Evolutionary conservation across 1,139 yeast species (phyloP).

Genomic region (Zygosaccharomyces pseudobailii): DNA sequence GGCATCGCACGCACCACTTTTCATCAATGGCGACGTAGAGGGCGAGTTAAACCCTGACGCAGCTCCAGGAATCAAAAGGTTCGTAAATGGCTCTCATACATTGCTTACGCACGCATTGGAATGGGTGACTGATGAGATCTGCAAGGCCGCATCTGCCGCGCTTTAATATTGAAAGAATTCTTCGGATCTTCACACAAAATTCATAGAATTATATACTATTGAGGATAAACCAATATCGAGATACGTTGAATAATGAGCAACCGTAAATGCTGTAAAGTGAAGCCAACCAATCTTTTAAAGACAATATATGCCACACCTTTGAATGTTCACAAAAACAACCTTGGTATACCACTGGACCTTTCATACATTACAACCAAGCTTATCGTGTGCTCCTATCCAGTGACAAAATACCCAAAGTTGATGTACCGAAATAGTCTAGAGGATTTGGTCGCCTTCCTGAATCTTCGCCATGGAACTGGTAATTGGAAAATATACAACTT

Average conservation of each 20-base stretch:
- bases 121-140: conserved; percentile 28
- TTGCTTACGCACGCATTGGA: conserved; percentile 26
- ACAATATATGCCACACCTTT: conserved; percentile 24
- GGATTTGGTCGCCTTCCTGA: conserved; percentile 50
- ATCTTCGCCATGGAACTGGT: conserved; percentile 41
- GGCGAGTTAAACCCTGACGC: conserved; percentile 28
- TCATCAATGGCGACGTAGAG: conserved; percentile 48
- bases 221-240: neutral
- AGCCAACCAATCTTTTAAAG: conserved; percentile 18
- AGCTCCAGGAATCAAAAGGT: conserved; percentile 24
- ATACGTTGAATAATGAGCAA: neutral
- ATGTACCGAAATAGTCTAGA: conserved; percentile 52
- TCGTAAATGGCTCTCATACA: conserved; percentile 28
- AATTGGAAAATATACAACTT: conserved; percentile 76
- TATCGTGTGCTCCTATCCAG: conserved; percentile 74
- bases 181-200: conserved; percentile 3
- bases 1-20: conserved; percentile 56
- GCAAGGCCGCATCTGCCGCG: conserved; percentile 3
- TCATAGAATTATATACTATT: neutral
- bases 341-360: conserved; percentile 46
- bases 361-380: conserved; percentile 58
- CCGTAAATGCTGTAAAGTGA: neutral
- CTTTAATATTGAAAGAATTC: neutral
- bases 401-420: conserved; percentile 40
- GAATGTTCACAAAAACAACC: conserved; percentile 22